A percentile compares a stretch with the other conserved stretches of the same genome.
Evolutionary conservation across 139 green algal species (phyloP).

Genomic region (Tetradesmus lagerheimii): DNA sequence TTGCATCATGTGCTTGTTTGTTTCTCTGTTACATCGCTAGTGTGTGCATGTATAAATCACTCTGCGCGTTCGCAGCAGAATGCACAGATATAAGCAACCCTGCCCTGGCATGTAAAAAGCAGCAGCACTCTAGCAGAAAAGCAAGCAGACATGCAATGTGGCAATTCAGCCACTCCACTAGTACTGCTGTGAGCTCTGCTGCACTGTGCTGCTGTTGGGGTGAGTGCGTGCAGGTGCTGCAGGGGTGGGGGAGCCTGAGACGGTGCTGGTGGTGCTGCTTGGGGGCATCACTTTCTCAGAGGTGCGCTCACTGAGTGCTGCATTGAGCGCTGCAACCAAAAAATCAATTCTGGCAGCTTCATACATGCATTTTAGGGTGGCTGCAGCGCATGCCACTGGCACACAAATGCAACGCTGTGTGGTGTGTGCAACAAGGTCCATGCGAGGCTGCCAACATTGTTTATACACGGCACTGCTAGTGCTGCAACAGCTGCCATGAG

Average conservation of each 20-base stretch:
- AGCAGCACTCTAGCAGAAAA: neutral
- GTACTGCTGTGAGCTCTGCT: neutral
- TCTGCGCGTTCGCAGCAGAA: too few relatives aligned
- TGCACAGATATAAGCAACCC: too few relatives aligned
- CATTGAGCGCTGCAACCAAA: neutral
- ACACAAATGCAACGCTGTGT: too few relatives aligned
- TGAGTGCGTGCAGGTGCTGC: conserved; percentile 23
- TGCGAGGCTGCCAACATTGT: too few relatives aligned
- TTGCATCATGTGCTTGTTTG: neutral
- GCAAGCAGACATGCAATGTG: neutral
- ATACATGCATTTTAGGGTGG: neutral
- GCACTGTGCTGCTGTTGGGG: conserved; percentile 17
- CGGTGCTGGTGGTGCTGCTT: conserved; percentile 89
- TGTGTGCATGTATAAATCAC: too few relatives aligned
- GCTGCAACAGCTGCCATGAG: neutral
- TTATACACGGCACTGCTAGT: too few relatives aligned
- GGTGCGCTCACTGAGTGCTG: neutral
- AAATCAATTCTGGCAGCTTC: too few relatives aligned
- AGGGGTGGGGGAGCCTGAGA: conserved; percentile 41
- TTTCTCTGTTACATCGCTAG: too few relatives aligned
- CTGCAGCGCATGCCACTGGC: too few relatives aligned
- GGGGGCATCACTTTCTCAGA: conserved; percentile 92
- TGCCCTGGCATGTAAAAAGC: neutral
- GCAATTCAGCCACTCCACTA: too few relatives aligned
- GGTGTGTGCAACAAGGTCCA: too few relatives aligned